Evolutionary conservation across 2,329 filamentous ascomycete genomes (phyloP).

Genomic region (Alternaria arborescens): DNA sequence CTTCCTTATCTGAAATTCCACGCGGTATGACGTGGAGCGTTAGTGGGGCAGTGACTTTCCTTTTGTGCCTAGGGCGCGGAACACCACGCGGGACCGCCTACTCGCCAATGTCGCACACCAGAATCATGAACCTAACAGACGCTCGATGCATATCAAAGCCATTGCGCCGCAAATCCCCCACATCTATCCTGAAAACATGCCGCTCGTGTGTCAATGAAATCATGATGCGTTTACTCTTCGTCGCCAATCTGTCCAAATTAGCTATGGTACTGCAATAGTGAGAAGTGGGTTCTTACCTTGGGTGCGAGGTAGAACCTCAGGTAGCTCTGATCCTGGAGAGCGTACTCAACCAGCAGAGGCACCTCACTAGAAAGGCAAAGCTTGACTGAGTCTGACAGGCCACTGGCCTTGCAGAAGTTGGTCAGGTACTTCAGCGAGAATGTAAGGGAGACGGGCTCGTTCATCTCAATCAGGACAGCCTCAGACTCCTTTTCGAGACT

Average conservation of each 20-base stretch:
- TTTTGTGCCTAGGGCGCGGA: slow-evolving; percentile 32
- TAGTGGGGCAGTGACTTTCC: slow-evolving; percentile 38
- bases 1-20: slow-evolving; percentile 45
- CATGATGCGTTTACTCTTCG: slow-evolving; percentile 61
- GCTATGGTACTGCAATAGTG: slow-evolving; percentile 19
- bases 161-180: slow-evolving; percentile 35
- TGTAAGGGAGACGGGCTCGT: slow-evolving; percentile 90
- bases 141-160: slow-evolving; percentile 39
- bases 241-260: slow-evolving; percentile 71
- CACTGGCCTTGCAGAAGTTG: slow-evolving; percentile 99
- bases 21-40: slow-evolving; percentile 45
- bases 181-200: slow-evolving; percentile 39
- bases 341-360: slow-evolving; percentile 93
- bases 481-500: slow-evolving; percentile 83
- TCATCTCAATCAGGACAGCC: slow-evolving; percentile 88
- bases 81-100: slow-evolving; percentile 24
- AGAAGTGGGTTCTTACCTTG: slow-evolving; percentile 71
- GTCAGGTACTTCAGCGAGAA: slow-evolving; percentile 99
- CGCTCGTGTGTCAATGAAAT: slow-evolving; percentile 31
- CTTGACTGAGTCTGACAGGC: slow-evolving; percentile 81
- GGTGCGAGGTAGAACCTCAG: slow-evolving; percentile 97
- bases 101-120: slow-evolving; percentile 30
- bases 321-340: slow-evolving; percentile 83
- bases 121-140: slow-evolving; percentile 28
- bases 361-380: slow-evolving; percentile 96